Evolutionary conservation across 129 eudicot species (phyloP).

Genomic region (Flaveria trinervia): DNA sequence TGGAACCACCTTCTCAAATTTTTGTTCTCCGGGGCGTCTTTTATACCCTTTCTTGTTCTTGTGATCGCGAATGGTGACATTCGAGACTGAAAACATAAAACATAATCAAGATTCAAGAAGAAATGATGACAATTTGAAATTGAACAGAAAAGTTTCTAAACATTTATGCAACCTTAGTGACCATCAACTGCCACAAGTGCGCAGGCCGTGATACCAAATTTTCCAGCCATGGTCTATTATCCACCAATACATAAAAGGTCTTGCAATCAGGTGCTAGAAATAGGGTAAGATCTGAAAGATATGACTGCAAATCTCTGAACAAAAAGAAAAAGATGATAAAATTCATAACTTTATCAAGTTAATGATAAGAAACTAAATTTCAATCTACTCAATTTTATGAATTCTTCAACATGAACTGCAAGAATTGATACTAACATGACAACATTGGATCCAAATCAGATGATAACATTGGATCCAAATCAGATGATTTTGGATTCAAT

Average conservation of each 20-base stretch:
- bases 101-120: conserved; percentile 7
- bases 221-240: conserved; percentile 86
- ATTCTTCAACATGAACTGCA: not conserved
- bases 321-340: not conserved
- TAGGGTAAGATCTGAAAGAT: conserved; percentile 85
- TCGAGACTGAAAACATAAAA: conserved; percentile 62
- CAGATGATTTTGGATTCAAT: not conserved
- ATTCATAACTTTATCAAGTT: conserved; percentile 18
- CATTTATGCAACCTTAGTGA: conserved; percentile 66
- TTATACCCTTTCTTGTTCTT: conserved; percentile 56
- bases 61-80: conserved; percentile 90
- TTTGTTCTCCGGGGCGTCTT: conserved; percentile 42
- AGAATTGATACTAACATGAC: not conserved
- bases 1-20: conserved; percentile 61
- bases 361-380: not conserved
- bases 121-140: conserved; percentile 6
- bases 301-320: conserved; percentile 91
- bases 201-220: conserved; percentile 90
- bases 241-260: conserved; percentile 80
- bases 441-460: conserved; percentile 11
- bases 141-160: not conserved
- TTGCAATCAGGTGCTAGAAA: conserved; percentile 77
- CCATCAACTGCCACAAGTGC: conserved; percentile 96
- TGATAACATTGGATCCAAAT: not conserved
- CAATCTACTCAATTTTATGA: not conserved